Evolutionary conservation across 1,284 basidiomycete species (phyloP).

Genomic region (Ganoderma boninense): DNA sequence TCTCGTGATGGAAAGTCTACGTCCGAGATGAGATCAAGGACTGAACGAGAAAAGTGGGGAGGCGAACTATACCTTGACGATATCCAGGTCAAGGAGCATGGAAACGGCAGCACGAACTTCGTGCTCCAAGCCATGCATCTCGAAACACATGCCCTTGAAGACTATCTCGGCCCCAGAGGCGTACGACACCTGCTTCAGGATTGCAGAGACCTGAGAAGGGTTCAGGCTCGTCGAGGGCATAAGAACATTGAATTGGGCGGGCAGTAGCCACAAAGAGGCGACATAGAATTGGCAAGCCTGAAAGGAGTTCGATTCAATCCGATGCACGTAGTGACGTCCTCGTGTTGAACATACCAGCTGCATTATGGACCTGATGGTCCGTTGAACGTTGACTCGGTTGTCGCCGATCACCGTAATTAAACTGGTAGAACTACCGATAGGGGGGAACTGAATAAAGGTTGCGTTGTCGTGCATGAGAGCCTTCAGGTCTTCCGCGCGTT

Average conservation of each 20-base stretch:
- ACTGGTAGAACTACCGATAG: slow-evolving; percentile 91
- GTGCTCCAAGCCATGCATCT: slow-evolving; percentile 95
- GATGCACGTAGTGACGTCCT: neutral
- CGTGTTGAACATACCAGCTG: slow-evolving; percentile 72
- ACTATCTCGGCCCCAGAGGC: slow-evolving; percentile 93
- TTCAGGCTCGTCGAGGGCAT: slow-evolving; percentile 86
- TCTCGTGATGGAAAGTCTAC: slow-evolving; percentile 94
- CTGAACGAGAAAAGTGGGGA: neutral
- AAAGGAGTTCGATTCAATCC: slow-evolving; percentile 24
- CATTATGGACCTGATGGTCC: slow-evolving; percentile 96
- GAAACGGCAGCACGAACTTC: slow-evolving; percentile 90
- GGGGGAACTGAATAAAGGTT: slow-evolving; percentile 94
- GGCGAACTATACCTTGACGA: slow-evolving; percentile 77
- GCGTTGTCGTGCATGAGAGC: slow-evolving; percentile 96
- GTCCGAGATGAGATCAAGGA: slow-evolving; percentile 1
- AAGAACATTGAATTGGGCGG: slow-evolving; percentile 92
- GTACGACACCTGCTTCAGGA: slow-evolving; percentile 89
- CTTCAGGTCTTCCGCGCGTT: slow-evolving; percentile 91
- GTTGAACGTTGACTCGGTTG: slow-evolving; percentile 93
- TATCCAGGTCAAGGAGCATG: slow-evolving; percentile 90
- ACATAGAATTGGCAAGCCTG: slow-evolving; percentile 96
- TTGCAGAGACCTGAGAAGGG: slow-evolving; percentile 82
- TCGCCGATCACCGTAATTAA: slow-evolving; percentile 96
- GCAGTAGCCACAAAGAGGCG: slow-evolving; percentile 95
- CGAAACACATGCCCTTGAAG: slow-evolving; percentile 98